These are phyloP conservation scores for Macrolepiota fuliginosa DNA, from an alignment of 768 basidiomycete species.

Conservation along the genomic window DNA sequence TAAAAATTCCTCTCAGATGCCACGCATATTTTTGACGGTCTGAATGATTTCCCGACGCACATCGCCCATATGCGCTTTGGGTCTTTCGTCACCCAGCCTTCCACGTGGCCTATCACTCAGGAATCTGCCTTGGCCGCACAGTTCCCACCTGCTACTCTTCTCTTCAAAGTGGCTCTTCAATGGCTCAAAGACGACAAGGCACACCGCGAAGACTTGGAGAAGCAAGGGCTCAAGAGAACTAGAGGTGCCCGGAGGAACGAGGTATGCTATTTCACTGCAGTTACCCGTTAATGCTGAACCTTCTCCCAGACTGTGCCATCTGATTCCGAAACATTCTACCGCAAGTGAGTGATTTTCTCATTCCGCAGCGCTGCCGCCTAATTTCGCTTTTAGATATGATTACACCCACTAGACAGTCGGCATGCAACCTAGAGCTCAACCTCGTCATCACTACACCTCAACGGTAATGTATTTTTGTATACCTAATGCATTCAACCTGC, in stretches of 20 bases:
- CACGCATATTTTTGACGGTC: slow-evolving; percentile 95
- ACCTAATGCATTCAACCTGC: slow-evolving; percentile 6
- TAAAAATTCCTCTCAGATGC: slow-evolving; percentile 55
- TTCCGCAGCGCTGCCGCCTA: not conserved
- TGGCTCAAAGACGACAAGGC: slow-evolving; percentile 89
- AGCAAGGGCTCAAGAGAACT: slow-evolving; percentile 47
- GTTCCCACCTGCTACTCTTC: slow-evolving; percentile 26
- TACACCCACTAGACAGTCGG: slow-evolving; percentile 34
- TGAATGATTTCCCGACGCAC: slow-evolving; percentile 90
- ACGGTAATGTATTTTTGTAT: not conserved
- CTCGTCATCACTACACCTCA: not conserved
- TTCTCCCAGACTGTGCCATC: slow-evolving; percentile 51
- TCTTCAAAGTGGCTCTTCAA: slow-evolving; percentile 75
- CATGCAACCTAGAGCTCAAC: not conserved
- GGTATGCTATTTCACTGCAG: slow-evolving; percentile 29
- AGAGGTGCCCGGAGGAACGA: slow-evolving; percentile 59
- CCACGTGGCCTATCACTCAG: slow-evolving; percentile 61
- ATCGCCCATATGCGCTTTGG: slow-evolving; percentile 91
- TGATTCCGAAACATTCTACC: slow-evolving; percentile 84
- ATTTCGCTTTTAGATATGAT: slow-evolving; percentile 32
- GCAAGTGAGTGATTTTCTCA: slow-evolving; percentile 55
- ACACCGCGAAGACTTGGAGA: slow-evolving; percentile 56
- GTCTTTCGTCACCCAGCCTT: slow-evolving; percentile 60
- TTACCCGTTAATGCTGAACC: slow-evolving; percentile 11
- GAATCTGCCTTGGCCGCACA: slow-evolving; percentile 18